These are phyloP conservation scores for Neonectria sp. DNA, from an alignment of 2,329 filamentous ascomycete genomes.

Conservation along the genomic window DNA sequence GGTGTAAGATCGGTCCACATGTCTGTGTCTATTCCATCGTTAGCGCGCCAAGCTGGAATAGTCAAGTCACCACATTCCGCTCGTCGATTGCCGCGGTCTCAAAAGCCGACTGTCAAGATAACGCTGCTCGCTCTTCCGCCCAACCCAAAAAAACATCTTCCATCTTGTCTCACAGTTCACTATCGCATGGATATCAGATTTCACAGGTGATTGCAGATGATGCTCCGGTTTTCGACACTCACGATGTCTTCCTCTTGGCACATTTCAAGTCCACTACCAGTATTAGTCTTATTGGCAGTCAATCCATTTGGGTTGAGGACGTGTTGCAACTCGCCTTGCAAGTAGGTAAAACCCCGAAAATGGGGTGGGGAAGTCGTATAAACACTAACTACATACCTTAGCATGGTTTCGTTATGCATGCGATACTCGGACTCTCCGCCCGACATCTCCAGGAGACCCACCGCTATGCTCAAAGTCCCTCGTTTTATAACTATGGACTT, in stretches of 20 bases:
- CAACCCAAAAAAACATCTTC: slow-evolving; percentile 14
- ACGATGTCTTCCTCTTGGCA: slow-evolving; percentile 17
- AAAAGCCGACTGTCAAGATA: slow-evolving; percentile 15
- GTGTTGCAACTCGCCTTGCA: slow-evolving; percentile 17
- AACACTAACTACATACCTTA: slow-evolving; percentile 16
- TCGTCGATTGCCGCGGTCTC: slow-evolving; percentile 15
- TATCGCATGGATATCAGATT: slow-evolving; percentile 15
- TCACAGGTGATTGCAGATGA: slow-evolving; percentile 17
- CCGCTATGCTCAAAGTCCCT: slow-evolving; percentile 17
- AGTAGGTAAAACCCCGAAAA: slow-evolving; percentile 17
- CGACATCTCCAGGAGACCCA: slow-evolving; percentile 15
- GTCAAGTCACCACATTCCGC: slow-evolving; percentile 17
- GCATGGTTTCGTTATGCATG: slow-evolving; percentile 17
- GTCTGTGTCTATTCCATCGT: slow-evolving; percentile 17
- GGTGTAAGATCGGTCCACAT: slow-evolving; percentile 16
- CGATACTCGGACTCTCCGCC: slow-evolving; percentile 17
- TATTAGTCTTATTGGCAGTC: slow-evolving; percentile 16
- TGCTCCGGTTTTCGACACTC: slow-evolving; percentile 17
- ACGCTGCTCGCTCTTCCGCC: slow-evolving; percentile 11
- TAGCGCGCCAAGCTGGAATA: slow-evolving; percentile 15
- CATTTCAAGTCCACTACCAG: slow-evolving; percentile 18
- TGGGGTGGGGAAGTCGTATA: slow-evolving; percentile 14
- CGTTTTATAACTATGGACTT: slow-evolving; percentile 13
- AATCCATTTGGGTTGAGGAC: slow-evolving; percentile 16
- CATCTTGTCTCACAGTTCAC: slow-evolving; percentile 16